Base-by-base conservation (phyloP, 192 early-diverging fungal species). In the Backusella mclennaniae region DNA sequence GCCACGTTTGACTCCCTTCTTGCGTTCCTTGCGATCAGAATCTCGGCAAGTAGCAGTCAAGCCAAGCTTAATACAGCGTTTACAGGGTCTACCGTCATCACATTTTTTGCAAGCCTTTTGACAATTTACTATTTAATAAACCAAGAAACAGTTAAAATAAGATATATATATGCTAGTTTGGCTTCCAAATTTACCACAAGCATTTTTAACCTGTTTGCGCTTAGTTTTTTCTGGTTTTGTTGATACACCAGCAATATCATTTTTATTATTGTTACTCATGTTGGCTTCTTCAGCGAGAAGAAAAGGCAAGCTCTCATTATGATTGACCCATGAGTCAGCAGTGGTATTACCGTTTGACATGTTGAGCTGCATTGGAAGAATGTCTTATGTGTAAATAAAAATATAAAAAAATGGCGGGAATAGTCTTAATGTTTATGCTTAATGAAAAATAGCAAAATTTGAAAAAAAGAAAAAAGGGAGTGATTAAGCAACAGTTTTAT, bases 21-120 rank as follows among this genome's bases (percentile, higher is more conserved):
- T 92, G 11, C 95, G 85, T 35, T 93, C 91, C 81, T 95, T 96
- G 66, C 95, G 87, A 35, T 87, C 86, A 6, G 94, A 95, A 79
- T 95, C 89, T 0, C 85, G 84, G 75, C 95, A 96, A 5, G 90
- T 86, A 12, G 85, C 87, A 0, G 84, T 86, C 8, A 96, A 75
- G 19, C 87, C 87, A 69, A 91, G 90, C 72, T 92, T 91, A 71
- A 92, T 76, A 77, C 96, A 98, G 3, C 96, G 89, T 76, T 85
- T 78, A 73, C 96, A 98, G 6, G 96, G 96, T 66, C 96, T 80
- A 12, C 83, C 90, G 36, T 92, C 90, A 66, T 95, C 95, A 78
- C 96, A 98, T 78, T 96, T 98, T 84, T 98, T 98, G 82, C 95
- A 95, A 0, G 95, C 91, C 33, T 92, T 90, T 84, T 95, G 93